These are phyloP conservation scores for Kodamaea sagamina DNA, from an alignment of 805 yeast genomes.

Conservation along the genomic window DNA sequence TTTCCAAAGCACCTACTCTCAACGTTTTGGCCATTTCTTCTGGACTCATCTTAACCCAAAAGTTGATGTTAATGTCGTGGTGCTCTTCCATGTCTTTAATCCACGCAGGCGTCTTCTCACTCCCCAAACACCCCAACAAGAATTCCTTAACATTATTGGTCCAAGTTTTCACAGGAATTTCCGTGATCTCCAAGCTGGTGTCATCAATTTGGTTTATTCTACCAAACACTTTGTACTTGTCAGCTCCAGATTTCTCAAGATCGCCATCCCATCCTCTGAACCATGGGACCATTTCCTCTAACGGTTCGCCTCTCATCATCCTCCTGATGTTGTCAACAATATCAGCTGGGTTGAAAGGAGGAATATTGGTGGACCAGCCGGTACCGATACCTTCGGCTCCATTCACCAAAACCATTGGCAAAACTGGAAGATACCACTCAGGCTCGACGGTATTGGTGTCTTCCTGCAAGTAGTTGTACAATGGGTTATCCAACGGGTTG, in stretches of 20 bases:
- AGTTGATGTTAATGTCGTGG: constrained; percentile 79
- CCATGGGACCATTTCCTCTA: constrained; percentile 86
- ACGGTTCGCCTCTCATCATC: constrained; percentile 70
- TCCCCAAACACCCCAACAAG: constrained; percentile 73
- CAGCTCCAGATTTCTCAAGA: constrained; percentile 62
- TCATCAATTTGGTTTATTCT: constrained; percentile 78
- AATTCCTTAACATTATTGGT: constrained; percentile 87
- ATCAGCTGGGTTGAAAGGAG: constrained; percentile 85
- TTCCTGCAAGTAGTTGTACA: constrained; percentile 79
- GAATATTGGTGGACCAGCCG: constrained; percentile 96
- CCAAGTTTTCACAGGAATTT: constrained; percentile 92
- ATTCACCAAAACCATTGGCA: constrained; percentile 93
- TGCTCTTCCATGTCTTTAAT: constrained; percentile 94
- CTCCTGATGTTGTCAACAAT: constrained; percentile 71
- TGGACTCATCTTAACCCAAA: constrained; percentile 68
- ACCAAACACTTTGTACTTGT: constrained; percentile 77
- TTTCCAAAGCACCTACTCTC: constrained; percentile 75
- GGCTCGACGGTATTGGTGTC: constrained; percentile 96
- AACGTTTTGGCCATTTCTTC: constrained; percentile 84
- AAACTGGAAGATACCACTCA: constrained; percentile 89
- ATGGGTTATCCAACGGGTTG: constrained; percentile 75
- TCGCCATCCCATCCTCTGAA: constrained; percentile 93
- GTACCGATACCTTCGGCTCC: constrained; percentile 99
- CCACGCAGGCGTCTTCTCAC: constrained; percentile 77
- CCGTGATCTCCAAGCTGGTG: constrained; percentile 83